phyloP scores from a whole-genome alignment of 768 basidiomycete genomes.

The Chlorophyllum brunneum region DNA sequence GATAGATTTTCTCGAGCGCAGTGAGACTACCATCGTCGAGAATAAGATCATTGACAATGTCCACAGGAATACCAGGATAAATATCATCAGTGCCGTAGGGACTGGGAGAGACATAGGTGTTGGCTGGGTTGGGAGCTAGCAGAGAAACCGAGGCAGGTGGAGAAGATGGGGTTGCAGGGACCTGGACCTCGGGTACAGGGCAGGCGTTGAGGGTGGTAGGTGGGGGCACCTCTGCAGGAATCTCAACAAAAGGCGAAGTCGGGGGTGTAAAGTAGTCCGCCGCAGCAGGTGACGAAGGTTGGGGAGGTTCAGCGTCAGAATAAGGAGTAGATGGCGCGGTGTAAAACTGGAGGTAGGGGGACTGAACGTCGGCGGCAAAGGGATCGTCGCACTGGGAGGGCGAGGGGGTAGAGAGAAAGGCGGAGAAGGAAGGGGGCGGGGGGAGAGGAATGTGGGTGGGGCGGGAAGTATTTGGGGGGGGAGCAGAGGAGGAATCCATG shows the following conservation, averaged over 20 bases:
- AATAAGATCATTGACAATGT: conserved; percentile 36
- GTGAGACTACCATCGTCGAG: conserved; percentile 78
- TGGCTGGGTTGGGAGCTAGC: conserved; percentile 5
- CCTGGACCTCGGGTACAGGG: conserved; percentile 18
- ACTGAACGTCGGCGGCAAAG: conserved; percentile 22
- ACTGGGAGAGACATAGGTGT: conserved; percentile 11
- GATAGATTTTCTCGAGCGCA: conserved; percentile 88
- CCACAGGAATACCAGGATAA: conserved; percentile 28
- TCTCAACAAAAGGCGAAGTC: conserved; percentile 31
- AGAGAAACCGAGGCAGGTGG: conserved; percentile 15
- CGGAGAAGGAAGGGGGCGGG: conserved; percentile 25
- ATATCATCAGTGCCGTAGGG: conserved; percentile 27
- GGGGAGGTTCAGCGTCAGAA: conserved; percentile 22
- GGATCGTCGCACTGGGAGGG: conserved; percentile 25
- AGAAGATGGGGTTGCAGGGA: conserved; percentile 20
- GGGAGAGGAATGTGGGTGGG: conserved; percentile 32
- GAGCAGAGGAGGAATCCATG: conserved; percentile 10
- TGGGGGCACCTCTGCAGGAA: conserved; percentile 17
- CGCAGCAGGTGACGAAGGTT: conserved; percentile 23
- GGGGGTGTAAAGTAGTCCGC: conserved; percentile 32
- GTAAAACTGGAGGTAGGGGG: conserved; percentile 36
- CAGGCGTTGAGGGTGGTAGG: conserved; percentile 23
- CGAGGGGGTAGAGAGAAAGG: conserved; percentile 32
- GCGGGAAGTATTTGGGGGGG: conserved; percentile 10
- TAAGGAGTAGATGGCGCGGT: conserved; percentile 47